A percentile compares a stretch with the other conserved stretches of the same genome.
phyloP scores from a whole-genome alignment of 192 early-diverging fungal species.

The Entomortierella parvispora region DNA sequence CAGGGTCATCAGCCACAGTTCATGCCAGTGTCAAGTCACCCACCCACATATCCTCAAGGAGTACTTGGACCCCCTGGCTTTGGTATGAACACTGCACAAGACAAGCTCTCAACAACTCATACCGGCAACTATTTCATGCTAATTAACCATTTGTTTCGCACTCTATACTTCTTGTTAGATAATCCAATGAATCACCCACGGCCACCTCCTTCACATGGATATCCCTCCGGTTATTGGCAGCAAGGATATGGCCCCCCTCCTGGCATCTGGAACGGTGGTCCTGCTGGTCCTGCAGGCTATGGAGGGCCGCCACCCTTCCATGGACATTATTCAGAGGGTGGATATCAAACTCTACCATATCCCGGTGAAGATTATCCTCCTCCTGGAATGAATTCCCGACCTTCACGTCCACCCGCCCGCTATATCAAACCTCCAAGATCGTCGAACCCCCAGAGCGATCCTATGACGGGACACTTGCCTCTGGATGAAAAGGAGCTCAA shows the following conservation, averaged over 20 bases:
- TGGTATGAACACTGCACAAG: too few relatives aligned
- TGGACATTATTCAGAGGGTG: background rate
- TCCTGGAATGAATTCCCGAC: conserved; percentile 18
- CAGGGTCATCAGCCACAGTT: conserved; percentile 12
- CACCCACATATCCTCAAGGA: conserved; percentile 24
- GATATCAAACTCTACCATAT: conserved; percentile 1
- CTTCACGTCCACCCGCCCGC: conserved; percentile 23
- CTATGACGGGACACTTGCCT: conserved; percentile 49
- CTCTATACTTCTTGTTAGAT: too few relatives aligned
- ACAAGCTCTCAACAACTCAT: conserved; percentile 1
- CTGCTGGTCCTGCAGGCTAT: conserved; percentile 8
- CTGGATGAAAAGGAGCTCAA: conserved; percentile 39
- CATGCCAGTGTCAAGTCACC: conserved; percentile 9
- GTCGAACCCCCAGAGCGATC: conserved; percentile 44
- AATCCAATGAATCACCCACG: too few relatives aligned
- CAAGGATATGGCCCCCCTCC: conserved; percentile 16
- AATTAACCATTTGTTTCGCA: conserved; percentile 10
- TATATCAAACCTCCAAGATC: conserved; percentile 36
- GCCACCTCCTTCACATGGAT: too few relatives aligned
- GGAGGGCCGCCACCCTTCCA: conserved; percentile 7
- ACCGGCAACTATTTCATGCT: conserved; percentile 3
- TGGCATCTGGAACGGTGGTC: conserved; percentile 7
- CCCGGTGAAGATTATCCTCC: background rate
- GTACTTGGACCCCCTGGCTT: conserved; percentile 15
- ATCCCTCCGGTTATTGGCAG: conserved; percentile 12